Conservation (phyloP, 2,329 filamentous ascomycete species). For the Fusarium sp. region DNA sequence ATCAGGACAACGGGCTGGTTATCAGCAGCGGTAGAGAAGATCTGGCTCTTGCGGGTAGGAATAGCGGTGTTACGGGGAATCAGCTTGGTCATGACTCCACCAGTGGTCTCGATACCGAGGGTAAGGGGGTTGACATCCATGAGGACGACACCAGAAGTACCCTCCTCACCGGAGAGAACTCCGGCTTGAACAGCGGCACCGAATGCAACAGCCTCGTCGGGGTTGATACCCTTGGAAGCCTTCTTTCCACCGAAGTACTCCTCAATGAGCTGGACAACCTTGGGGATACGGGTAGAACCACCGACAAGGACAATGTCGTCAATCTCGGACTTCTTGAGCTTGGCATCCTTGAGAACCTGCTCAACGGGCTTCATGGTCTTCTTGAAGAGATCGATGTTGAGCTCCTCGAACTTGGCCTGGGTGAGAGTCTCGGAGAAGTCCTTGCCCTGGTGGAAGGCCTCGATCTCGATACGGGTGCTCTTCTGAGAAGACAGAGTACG, state of each 20-base stretch:
- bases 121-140: slow-evolving; percentile 98
- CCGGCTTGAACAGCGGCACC: slow-evolving; percentile 98
- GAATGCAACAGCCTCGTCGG: slow-evolving; percentile 98
- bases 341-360: slow-evolving; percentile 98
- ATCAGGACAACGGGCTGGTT: slow-evolving; percentile 97
- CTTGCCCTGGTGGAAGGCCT: slow-evolving; percentile 95
- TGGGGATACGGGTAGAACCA: slow-evolving; percentile 99
- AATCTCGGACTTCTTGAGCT: slow-evolving; percentile 95
- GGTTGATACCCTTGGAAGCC: slow-evolving; percentile 99
- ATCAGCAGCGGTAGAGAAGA: slow-evolving; percentile 96
- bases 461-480: slow-evolving; percentile 95
- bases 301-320: slow-evolving; percentile 98
- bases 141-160: slow-evolving; percentile 85
- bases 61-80: slow-evolving; percentile 96
- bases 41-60: slow-evolving; percentile 96
- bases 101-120: slow-evolving; percentile 97
- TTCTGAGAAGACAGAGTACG: slow-evolving; percentile 95
- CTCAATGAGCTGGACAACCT: slow-evolving; percentile 94
- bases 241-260: slow-evolving; percentile 94
- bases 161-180: slow-evolving; percentile 91
- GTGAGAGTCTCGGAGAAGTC: slow-evolving; percentile 99
- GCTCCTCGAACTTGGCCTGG: slow-evolving; percentile 98
- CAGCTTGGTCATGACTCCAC: slow-evolving; percentile 97
- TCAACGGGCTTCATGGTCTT: slow-evolving; percentile 99
- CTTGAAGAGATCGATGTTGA: slow-evolving; percentile 99